Evolutionary conservation across 371 early-diverging fungal genomes (phyloP).

Genomic region (Umbelopsis sp.): DNA sequence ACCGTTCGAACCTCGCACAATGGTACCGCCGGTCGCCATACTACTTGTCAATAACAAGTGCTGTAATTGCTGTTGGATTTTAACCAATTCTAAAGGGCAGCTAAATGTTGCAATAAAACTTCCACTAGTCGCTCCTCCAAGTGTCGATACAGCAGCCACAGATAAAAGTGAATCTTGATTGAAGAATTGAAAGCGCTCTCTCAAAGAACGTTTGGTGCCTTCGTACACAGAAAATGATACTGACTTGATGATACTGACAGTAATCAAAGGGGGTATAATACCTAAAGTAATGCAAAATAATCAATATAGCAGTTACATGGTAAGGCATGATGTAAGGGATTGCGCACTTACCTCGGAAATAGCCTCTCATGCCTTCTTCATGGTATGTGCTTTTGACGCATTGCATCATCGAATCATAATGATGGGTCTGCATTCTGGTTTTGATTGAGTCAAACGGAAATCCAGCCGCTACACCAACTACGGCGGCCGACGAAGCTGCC

Average conservation of each 20-base stretch:
- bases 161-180: slow-evolving; percentile 42
- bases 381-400: slow-evolving; percentile 70
- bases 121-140: slow-evolving; percentile 71
- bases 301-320: neutral
- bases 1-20: slow-evolving; percentile 8
- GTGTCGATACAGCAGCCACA: slow-evolving; percentile 48
- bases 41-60: slow-evolving; percentile 61
- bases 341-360: slow-evolving; percentile 61
- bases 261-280: slow-evolving; percentile 75
- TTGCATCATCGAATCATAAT: slow-evolving; percentile 65
- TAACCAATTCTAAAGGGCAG: slow-evolving; percentile 80
- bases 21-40: slow-evolving; percentile 44
- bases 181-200: slow-evolving; percentile 27
- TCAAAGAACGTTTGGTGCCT: slow-evolving; percentile 43
- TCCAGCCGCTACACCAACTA: slow-evolving; percentile 60
- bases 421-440: slow-evolving; percentile 82
- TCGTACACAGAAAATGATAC: slow-evolving; percentile 79
- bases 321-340: neutral
- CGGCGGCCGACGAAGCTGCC: slow-evolving; percentile 69
- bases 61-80: slow-evolving; percentile 79
- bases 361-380: slow-evolving; percentile 75
- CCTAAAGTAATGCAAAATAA: slow-evolving; percentile 37
- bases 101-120: slow-evolving; percentile 69
- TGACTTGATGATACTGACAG: slow-evolving; percentile 75
- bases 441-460: slow-evolving; percentile 82